These are phyloP conservation scores for Fragaria ananassa DNA, from an alignment of 306 rosid genomes.

Conservation along the genomic window DNA sequence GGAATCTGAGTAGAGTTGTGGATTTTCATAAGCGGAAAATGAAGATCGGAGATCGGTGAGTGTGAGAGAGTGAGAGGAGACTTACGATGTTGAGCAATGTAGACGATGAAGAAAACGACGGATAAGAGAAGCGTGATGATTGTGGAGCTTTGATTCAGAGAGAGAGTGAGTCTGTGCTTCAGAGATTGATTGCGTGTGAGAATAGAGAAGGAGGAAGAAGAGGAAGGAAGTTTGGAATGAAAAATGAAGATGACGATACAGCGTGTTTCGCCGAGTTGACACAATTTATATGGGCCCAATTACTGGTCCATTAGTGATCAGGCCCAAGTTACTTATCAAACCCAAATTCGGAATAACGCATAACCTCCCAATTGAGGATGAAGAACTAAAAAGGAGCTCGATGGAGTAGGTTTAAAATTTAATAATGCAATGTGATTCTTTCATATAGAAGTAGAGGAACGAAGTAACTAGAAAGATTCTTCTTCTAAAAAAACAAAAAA, in stretches of 20 bases:
- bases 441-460: too few relatives aligned
- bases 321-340: too few relatives aligned
- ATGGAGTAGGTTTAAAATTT: too few relatives aligned
- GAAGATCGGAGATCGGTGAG: slow-evolving; percentile 1
- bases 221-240: background rate
- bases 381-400: too few relatives aligned
- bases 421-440: too few relatives aligned
- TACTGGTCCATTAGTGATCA: background rate
- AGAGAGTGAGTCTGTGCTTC: background rate
- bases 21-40: background rate
- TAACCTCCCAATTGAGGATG: too few relatives aligned
- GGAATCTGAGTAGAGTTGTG: background rate
- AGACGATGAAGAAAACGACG: background rate
- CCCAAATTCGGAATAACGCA: too few relatives aligned
- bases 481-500: too few relatives aligned
- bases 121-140: background rate
- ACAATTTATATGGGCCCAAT: background rate
- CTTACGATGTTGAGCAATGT: background rate
- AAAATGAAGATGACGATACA: background rate
- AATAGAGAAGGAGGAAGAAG: slow-evolving; percentile 3
- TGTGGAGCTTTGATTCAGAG: background rate
- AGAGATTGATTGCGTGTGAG: background rate
- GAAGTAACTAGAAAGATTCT: too few relatives aligned
- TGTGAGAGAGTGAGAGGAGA: background rate
- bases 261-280: background rate